Conservation (phyloP, 2,329 filamentous ascomycete genomes). For the Stagonosporopsis vannaccii region DNA sequence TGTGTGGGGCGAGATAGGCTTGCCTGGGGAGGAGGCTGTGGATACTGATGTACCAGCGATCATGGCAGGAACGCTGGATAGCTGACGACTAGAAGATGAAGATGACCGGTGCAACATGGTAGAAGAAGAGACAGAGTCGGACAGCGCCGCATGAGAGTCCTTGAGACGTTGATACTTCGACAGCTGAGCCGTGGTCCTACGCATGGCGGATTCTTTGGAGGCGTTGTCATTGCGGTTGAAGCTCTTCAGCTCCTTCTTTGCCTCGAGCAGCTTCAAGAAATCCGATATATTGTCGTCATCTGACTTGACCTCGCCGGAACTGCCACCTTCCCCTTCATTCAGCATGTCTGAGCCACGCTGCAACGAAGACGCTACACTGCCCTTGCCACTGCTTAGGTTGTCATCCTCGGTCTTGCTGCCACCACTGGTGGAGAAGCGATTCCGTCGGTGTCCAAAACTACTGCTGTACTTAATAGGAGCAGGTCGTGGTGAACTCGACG, state of each 20-base stretch:
- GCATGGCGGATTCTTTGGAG: slow-evolving; percentile 71
- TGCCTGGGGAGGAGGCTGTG: slow-evolving; percentile 84
- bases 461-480: slow-evolving; percentile 87
- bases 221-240: slow-evolving; percentile 71
- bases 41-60: slow-evolving; percentile 75
- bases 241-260: slow-evolving; percentile 83
- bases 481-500: slow-evolving; percentile 80
- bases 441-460: slow-evolving; percentile 87
- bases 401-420: slow-evolving; percentile 76
- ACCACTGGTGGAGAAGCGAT: slow-evolving; percentile 77
- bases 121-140: slow-evolving; percentile 92
- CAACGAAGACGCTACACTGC: slow-evolving; percentile 73
- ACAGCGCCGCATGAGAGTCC: slow-evolving; percentile 86
- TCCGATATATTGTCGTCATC: slow-evolving; percentile 95
- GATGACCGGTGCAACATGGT: slow-evolving; percentile 84
- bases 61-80: slow-evolving; percentile 69
- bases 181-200: slow-evolving; percentile 79
- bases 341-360: slow-evolving; percentile 81
- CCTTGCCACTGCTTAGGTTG: slow-evolving; percentile 80
- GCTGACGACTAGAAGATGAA: slow-evolving; percentile 76
- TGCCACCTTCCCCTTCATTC: slow-evolving; percentile 70
- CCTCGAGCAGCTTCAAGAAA: slow-evolving; percentile 88
- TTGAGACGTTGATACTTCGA: slow-evolving; percentile 87
- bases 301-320: slow-evolving; percentile 70
- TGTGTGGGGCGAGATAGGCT: slow-evolving; percentile 87